Conservation (phyloP, 2,329 filamentous ascomycete genomes). For the Monilinia aucupariae region DNA sequence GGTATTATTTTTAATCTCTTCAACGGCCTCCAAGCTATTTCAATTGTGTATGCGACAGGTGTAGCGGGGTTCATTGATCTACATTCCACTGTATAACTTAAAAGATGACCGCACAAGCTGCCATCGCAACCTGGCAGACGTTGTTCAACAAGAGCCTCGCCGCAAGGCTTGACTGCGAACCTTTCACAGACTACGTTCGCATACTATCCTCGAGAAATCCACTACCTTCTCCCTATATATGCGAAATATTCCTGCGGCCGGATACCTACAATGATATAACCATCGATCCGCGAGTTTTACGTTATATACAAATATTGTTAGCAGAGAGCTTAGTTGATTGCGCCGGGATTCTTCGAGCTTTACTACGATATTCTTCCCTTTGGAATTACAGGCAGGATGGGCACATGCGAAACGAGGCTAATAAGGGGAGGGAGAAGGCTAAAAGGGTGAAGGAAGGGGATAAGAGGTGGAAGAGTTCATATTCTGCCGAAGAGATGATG, state of each 20-base stretch:
- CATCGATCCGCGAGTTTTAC: slow-evolving; percentile 54
- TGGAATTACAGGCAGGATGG: slow-evolving; percentile 15
- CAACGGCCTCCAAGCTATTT: not conserved
- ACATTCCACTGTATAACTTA: not conserved
- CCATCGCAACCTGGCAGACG: slow-evolving; percentile 39
- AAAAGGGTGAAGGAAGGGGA: slow-evolving; percentile 18
- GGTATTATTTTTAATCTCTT: not conserved
- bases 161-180: slow-evolving; percentile 47
- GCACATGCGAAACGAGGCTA: slow-evolving; percentile 17
- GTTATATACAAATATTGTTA: slow-evolving; percentile 54
- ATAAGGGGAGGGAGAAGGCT: slow-evolving; percentile 23
- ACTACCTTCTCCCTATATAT: slow-evolving; percentile 46
- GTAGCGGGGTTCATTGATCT: not conserved
- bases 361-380: slow-evolving; percentile 48
- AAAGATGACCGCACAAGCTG: slow-evolving; percentile 8
- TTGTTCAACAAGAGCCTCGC: slow-evolving; percentile 49
- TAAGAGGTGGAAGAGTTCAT: slow-evolving; percentile 51
- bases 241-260: slow-evolving; percentile 55
- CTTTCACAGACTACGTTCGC: slow-evolving; percentile 48
- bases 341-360: slow-evolving; percentile 48
- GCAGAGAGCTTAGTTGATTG: slow-evolving; percentile 48
- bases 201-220: slow-evolving; percentile 48
- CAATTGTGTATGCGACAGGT: not conserved
- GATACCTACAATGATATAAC: slow-evolving; percentile 40
- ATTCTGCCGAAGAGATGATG: slow-evolving; percentile 38